Evolutionary conservation across 441 rosid genomes (phyloP), one percentile per base, ranked within the genome.

Genomic region (Caryocar brasiliense): DNA sequence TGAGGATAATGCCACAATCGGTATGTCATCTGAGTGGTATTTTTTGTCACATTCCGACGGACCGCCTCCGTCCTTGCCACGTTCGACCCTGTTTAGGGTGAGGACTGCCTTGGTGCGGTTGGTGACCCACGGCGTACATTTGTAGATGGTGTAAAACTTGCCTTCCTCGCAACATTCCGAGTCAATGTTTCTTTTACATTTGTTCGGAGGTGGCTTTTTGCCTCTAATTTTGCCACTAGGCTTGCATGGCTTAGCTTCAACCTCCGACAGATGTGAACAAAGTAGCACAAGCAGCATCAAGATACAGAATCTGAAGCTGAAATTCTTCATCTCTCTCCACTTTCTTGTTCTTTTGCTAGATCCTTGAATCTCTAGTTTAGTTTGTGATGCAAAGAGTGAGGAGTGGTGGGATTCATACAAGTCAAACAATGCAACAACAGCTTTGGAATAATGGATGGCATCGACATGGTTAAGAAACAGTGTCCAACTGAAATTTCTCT

Each of bases 81-180:
- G 61, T 60, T 56, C 47, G 3, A 67, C 61, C 56, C 67, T 51
- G 35, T 56, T 67, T 21, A 61, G 29, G 14, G 67, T 61, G 47
- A 61, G 60, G 9, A 34, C 12, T 5, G 64, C 64, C 17, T 40
- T 40, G 25, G 72, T 51, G 13, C 3, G 24, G 28, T 10, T 12
- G 2, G 47, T 27, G 13, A 60, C 40, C 0, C 34, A 24, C 0
- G 59, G 66, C 7, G 63, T 60, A 34, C 55, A 55, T 4, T 43
- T 43, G 58, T 30, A 42, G 32, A 40, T 50, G 19, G 54, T 17
- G 43, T 54, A 43, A 1, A 19, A 9, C 44, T 42, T 19, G 52
- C 61, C 65, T 26, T 45, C 45, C 11, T 18, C 9, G 51, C 67
- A 56, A 26, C 58, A 56, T 3, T 48, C 52, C 4, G 62, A 56